Evolutionary conservation across 116 monocot species (phyloP).

Genomic region (Dioscorea cayenensis): DNA sequence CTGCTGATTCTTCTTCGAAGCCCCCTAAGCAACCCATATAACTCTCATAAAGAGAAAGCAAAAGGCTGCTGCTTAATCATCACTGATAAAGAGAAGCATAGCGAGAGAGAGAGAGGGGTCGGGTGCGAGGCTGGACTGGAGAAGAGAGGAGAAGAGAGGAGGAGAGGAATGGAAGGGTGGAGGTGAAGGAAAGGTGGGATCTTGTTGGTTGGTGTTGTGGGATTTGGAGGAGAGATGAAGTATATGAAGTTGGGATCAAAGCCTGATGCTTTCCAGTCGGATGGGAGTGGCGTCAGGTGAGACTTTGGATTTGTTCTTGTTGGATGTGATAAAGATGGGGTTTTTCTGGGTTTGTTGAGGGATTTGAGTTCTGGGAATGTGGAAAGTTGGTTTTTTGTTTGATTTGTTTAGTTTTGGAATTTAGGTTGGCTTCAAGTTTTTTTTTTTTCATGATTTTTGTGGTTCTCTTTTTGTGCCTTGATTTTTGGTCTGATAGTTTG

Average conservation of each 20-base stretch:
- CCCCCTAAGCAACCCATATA: not conserved
- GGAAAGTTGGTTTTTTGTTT: not conserved
- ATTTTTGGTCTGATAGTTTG: no score
- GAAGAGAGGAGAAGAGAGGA: not conserved
- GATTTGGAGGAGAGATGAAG: constrained; percentile 50
- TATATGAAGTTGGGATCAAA: constrained; percentile 93
- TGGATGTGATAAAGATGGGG: not conserved
- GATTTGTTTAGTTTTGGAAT: not conserved
- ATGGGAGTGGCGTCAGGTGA: constrained; percentile 55
- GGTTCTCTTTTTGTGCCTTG: no score
- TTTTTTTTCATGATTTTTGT: not conserved
- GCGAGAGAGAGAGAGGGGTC: not conserved
- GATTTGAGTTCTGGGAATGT: not conserved
- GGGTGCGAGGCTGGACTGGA: not conserved
- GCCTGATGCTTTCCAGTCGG: constrained; percentile 56
- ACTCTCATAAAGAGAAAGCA: not conserved
- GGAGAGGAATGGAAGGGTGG: constrained; percentile 12
- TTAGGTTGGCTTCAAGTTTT: not conserved
- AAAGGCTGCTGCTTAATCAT: not conserved
- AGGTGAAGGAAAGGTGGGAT: constrained; percentile 3
- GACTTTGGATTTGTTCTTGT: not conserved
- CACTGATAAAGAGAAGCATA: not conserved
- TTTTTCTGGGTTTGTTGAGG: not conserved
- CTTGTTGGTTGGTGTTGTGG: not conserved
- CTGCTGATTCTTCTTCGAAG: constrained; percentile 1